A percentile compares a stretch with the other conserved stretches of the same genome.
Conservation (phyloP, 2,329 filamentous ascomycete genomes). For the Zymoseptoria ardabiliae region DNA sequence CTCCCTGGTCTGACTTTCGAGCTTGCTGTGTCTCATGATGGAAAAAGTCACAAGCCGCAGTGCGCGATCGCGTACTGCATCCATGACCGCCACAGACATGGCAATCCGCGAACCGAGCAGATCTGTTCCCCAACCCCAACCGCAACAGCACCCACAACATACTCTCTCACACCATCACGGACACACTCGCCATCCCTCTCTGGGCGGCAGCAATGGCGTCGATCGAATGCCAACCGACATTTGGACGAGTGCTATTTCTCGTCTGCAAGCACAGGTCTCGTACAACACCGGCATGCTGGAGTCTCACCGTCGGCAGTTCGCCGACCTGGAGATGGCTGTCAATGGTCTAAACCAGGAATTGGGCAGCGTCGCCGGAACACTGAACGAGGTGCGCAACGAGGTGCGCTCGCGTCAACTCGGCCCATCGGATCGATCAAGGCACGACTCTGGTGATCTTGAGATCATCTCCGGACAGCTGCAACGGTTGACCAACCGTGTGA, state of each 20-base stretch:
- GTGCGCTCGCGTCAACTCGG: slow-evolving; percentile 22
- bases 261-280: slow-evolving; percentile 43
- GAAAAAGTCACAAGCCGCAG: slow-evolving; percentile 13
- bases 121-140: neutral
- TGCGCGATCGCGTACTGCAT: slow-evolving; percentile 12
- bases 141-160: neutral
- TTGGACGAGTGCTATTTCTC: slow-evolving; percentile 35
- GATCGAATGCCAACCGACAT: slow-evolving; percentile 21
- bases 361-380: slow-evolving; percentile 24
- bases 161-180: neutral
- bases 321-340: slow-evolving; percentile 35
- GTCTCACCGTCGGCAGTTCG: slow-evolving; percentile 35
- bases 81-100: slow-evolving; percentile 7
- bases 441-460: slow-evolving; percentile 35
- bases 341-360: slow-evolving; percentile 36
- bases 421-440: slow-evolving; percentile 11
- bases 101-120: neutral
- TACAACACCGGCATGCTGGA: slow-evolving; percentile 38
- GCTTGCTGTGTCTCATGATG: slow-evolving; percentile 6
- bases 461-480: slow-evolving; percentile 36
- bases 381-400: slow-evolving; percentile 34
- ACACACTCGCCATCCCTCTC: slow-evolving; percentile 8
- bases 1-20: neutral
- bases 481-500: slow-evolving; percentile 36
- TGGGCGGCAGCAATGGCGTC: slow-evolving; percentile 3